Base-by-base conservation (phyloP, 495 filamentous ascomycete genomes). In the Cenococcum geophilum region DNA sequence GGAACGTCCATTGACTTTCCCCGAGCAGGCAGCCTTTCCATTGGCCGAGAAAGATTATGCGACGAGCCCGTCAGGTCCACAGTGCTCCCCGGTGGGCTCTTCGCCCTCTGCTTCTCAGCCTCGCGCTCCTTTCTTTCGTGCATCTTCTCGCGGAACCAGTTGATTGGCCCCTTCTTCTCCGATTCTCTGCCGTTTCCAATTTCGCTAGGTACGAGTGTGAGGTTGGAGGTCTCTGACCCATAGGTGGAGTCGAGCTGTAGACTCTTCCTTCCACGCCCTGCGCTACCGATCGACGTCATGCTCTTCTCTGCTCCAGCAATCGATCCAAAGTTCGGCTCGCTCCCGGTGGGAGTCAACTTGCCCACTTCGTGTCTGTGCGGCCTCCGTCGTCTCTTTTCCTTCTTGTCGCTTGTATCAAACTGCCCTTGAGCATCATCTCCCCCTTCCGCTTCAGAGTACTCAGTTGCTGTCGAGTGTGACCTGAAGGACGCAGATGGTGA, bases 111-210 rank as follows among this genome's bases (percentile, higher is more conserved):
- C 48, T 79, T 78, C 60, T 85, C 81, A 27, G 73, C 77, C 27
- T 74, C 74, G 20, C 74, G 69, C 52, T 88, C 85, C 70, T 86
- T 89, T 25, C 84, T 82, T 65, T 91, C 88, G 18, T 86, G 81
- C 43, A 93, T 83, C 74, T 93, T 95, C 63, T 84, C 86, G 69
- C 89, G 89, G 64, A 96, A 82, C 82, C 92, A 95, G 16, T 83
- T 85, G 52, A 95, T 79, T 5, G 90, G 79, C n/a, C 88, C 87
- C 62, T 83, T 88, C 62, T 79, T 79, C 70, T 84, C 80, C 21
- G 71, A 81, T 72, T 77, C 80, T 68, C 74, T 71, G 37, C 23
- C 76, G 68, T 69, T 76, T 8, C 23, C 25, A 23, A 25, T 27
- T 23, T 54, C 48, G 0, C 27, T 43, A 5, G 35, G n/a, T 5